A percentile compares a stretch with the other conserved stretches of the same genome.
These are phyloP conservation scores for Lactarius evosmus DNA, from an alignment of 768 basidiomycete species.

Conservation along the genomic window DNA sequence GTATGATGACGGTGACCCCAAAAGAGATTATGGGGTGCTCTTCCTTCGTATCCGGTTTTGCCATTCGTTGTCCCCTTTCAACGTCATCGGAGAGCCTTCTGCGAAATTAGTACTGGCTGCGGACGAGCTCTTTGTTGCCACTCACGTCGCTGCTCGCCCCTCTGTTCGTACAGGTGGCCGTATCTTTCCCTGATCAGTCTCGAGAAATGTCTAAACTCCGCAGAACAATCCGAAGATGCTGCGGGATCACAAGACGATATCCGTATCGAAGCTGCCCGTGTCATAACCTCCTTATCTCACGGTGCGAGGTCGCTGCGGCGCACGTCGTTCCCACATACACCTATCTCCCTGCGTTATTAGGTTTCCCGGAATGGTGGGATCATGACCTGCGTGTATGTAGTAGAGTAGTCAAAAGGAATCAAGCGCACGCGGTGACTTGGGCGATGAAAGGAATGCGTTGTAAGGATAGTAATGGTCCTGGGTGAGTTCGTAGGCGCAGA, in stretches of 20 bases:
- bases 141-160: conserved; percentile 39
- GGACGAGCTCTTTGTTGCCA: conserved; percentile 54
- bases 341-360: conserved; percentile 34
- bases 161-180: not conserved
- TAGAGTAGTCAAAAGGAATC: no score
- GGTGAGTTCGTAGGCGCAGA: no score
- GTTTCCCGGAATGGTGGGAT: conserved; percentile 63
- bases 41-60: no score
- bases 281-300: conserved; percentile 69
- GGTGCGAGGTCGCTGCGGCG: conserved; percentile 38
- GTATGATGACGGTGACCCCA: conserved; percentile 39
- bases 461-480: no score
- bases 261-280: conserved; percentile 69
- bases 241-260: conserved; percentile 47
- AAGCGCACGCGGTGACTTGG: no score
- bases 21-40: no score
- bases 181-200: conserved; percentile 43
- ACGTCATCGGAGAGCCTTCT: conserved; percentile 74
- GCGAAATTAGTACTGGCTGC: conserved; percentile 60
- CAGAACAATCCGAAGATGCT: conserved; percentile 34
- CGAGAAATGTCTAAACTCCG: conserved; percentile 55
- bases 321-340: not conserved
- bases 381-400: no score
- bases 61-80: no score
- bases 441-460: no score